Percentiles rank a stretch among this genome's conserved stretches.
Evolutionary conservation across 768 basidiomycete genomes (phyloP).

Genomic region (Coprinellus micaceus): DNA sequence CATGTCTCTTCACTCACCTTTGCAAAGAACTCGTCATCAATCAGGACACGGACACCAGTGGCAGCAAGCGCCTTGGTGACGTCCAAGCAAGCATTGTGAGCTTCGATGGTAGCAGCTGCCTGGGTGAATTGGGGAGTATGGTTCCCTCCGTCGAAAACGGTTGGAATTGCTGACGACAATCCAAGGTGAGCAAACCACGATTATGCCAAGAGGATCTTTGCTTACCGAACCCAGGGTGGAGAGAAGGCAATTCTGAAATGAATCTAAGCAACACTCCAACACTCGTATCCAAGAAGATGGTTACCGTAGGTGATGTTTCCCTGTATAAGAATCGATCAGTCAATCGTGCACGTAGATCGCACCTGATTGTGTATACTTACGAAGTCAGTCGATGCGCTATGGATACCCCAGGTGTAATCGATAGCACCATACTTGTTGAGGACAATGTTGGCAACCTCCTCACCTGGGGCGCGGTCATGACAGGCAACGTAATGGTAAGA

Average conservation of each 20-base stretch:
- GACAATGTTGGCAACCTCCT: conserved; percentile 60
- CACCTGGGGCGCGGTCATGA: conserved; percentile 38
- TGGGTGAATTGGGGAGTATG: conserved; percentile 70
- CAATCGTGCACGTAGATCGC: not conserved
- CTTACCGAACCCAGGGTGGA: conserved; percentile 72
- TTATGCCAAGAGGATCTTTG: conserved; percentile 4
- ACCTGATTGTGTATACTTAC: conserved; percentile 38
- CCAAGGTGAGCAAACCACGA: not conserved
- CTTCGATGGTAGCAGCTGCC: conserved; percentile 53
- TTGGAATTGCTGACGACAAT: conserved; percentile 62
- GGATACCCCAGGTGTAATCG: conserved; percentile 65
- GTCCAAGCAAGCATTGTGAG: conserved; percentile 65
- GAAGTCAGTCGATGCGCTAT: conserved; percentile 77
- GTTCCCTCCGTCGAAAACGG: conserved; percentile 66
- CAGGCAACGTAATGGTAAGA: not conserved
- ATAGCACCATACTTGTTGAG: conserved; percentile 58
- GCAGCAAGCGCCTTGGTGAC: conserved; percentile 70
- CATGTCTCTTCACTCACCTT: conserved; percentile 37
- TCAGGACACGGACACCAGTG: conserved; percentile 63
- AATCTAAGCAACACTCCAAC: not conserved
- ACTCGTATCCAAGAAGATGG: not conserved
- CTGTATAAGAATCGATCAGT: conserved; percentile 29
- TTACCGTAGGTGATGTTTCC: conserved; percentile 75
- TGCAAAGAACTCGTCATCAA: conserved; percentile 61
- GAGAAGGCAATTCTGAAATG: conserved; percentile 50